Base-by-base conservation (phyloP, 202 grass and related monocot species). In the Setaria italica region DNA sequence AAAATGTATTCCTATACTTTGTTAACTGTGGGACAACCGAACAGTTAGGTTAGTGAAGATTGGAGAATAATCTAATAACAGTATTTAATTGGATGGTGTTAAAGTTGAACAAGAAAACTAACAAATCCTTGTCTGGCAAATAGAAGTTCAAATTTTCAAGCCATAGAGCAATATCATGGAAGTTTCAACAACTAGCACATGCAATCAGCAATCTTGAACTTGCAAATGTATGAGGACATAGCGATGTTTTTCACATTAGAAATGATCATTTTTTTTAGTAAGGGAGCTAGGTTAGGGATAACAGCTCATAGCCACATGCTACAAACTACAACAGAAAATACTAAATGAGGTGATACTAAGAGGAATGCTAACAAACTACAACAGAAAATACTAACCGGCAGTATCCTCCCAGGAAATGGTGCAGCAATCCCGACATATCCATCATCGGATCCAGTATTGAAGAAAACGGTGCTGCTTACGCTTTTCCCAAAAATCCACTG, bases 401-500 rank as follows among this genome's bases (percentile, higher is more conserved):
- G 77, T 91, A 99, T 93, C 73, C 90, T 92, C 86, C 90, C 88
- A 80, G 90, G 93, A 90, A 90, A 99, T 81, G 90, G 92, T 11
- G 94, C 85, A 15, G 97, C 84, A 86, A 99, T 92, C 67, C 91
- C 97, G 46, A 99, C 93, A 90, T 92, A 99, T 86, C 93, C 97
- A 84, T 99, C 97, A 42, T 90, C 91, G 46, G 74, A 67, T 32
- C 84, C 85, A 89, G 82, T 68, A 87, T 99, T 99, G 70, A 90
- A 90, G 77, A 99, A 84, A 85, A 95, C 80, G 20, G 83, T 89
- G 84, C 87, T 99, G 85, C 83, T 89, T 43, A 92, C 76, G 72
- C 85, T 89, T 92, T 90, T 95, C 62, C 97, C 97, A 90, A 99
- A 99, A 88, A 99, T 68, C 93, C 97, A 94, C 85, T 94, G 92